These are phyloP conservation scores for Cryptosporidium ryanae DNA, from an alignment of 169 alveolate genomes.

Conservation along the genomic window DNA sequence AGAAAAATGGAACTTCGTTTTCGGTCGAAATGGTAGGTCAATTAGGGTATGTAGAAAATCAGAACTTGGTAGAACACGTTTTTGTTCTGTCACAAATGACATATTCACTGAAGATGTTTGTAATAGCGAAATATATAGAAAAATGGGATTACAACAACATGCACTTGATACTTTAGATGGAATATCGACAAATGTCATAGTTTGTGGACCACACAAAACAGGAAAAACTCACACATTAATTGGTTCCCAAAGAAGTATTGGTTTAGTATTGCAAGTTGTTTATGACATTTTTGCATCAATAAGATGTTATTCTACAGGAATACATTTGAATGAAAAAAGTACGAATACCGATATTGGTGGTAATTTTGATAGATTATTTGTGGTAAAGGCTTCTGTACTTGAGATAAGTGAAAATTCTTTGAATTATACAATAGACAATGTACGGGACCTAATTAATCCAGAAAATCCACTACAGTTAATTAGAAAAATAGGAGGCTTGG, in stretches of 20 bases:
- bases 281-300: constrained; percentile 72
- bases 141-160: constrained; percentile 38
- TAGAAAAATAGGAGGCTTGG: constrained; percentile 47
- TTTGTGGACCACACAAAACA: constrained; percentile 73
- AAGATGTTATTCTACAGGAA: constrained; percentile 55
- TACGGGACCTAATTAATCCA: constrained; percentile 65
- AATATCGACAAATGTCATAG: constrained; percentile 55
- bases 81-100: constrained; percentile 31
- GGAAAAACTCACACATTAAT: constrained; percentile 51
- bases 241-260: constrained; percentile 74
- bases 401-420: constrained; percentile 62
- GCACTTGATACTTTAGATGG: constrained; percentile 44
- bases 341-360: constrained; percentile 44
- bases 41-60: constrained; percentile 32
- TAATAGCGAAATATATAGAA: constrained; percentile 59
- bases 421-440: constrained; percentile 32
- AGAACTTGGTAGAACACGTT: constrained; percentile 32
- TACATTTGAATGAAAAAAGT: constrained; percentile 28
- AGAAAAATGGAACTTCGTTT: constrained; percentile 23
- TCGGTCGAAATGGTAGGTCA: constrained; percentile 10
- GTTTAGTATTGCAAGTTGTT: constrained; percentile 43
- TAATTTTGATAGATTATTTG: constrained; percentile 63
- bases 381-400: constrained; percentile 72
- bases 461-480: constrained; percentile 61
- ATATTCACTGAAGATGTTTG: constrained; percentile 47